phyloP scores from a whole-genome alignment of 1,284 basidiomycete species.

The Melampsora americana region DNA sequence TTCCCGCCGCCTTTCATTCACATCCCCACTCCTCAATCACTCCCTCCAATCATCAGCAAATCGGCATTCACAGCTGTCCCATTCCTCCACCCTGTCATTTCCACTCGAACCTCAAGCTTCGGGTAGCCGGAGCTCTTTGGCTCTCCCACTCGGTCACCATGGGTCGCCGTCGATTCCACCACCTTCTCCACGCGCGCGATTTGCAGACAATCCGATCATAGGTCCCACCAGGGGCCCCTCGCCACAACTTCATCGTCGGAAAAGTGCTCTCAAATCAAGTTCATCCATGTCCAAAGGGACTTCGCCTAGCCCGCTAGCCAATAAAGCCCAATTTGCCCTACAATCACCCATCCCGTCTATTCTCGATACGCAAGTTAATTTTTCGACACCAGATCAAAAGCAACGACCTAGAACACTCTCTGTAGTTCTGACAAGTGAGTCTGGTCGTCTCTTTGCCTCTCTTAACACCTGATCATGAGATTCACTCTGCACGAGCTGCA shows the following conservation, averaged over 20 bases:
- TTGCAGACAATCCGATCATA: slow-evolving; percentile 43
- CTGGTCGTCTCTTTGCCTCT: not conserved
- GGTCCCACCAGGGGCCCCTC: slow-evolving; percentile 27
- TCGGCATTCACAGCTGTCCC: not conserved
- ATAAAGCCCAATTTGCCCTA: not conserved
- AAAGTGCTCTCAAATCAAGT: slow-evolving; percentile 39
- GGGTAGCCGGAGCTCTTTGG: not conserved
- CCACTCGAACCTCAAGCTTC: not conserved
- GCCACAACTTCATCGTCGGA: slow-evolving; percentile 22
- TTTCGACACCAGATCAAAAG: slow-evolving; percentile 4
- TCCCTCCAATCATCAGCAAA: not conserved
- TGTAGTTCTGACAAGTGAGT: not conserved
- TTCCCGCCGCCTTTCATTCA: not conserved
- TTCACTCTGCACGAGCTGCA: not conserved
- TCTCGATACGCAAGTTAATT: not conserved
- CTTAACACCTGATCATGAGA: not conserved
- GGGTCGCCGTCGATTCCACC: slow-evolving; percentile 1
- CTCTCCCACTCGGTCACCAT: not conserved
- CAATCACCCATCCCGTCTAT: not conserved
- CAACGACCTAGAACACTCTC: not conserved
- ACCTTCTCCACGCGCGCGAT: slow-evolving; percentile 26
- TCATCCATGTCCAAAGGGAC: not conserved
- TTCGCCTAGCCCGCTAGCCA: not conserved
- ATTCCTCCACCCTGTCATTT: not conserved
- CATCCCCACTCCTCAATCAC: not conserved